Evolutionary conservation across 1,284 basidiomycete species (phyloP).

Genomic region (Heterobasidion irregulare): DNA sequence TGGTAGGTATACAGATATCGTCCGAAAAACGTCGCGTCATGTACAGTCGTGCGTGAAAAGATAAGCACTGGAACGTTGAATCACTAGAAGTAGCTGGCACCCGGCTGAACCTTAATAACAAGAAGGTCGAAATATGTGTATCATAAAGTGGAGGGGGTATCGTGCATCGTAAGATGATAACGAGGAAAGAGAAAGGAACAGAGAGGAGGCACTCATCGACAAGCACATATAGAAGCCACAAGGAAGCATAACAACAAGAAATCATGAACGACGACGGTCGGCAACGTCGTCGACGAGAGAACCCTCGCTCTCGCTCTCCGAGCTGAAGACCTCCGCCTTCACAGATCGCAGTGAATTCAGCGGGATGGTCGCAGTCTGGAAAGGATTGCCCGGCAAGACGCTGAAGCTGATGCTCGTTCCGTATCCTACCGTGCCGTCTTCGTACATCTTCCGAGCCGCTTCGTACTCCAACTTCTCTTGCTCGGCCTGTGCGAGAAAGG

Average conservation of each 20-base stretch:
- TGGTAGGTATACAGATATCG: conserved; percentile 23
- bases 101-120: not conserved
- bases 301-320: conserved; percentile 48
- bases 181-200: conserved; percentile 4
- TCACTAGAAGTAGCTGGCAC: not conserved
- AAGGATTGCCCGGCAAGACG: conserved; percentile 58
- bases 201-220: not conserved
- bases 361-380: conserved; percentile 26
- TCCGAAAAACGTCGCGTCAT: conserved; percentile 11
- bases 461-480: conserved; percentile 92
- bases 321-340: conserved; percentile 46
- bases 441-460: conserved; percentile 70
- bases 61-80: not conserved
- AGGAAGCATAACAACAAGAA: not conserved
- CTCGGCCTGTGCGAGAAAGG: conserved; percentile 85
- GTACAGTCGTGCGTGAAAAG: conserved; percentile 1
- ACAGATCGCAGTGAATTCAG: conserved; percentile 39
- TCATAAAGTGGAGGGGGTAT: not conserved
- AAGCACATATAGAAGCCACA: not conserved
- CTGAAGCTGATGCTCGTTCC: conserved; percentile 72
- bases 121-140: not conserved
- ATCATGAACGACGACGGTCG: conserved; percentile 1
- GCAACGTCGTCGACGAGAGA: not conserved
- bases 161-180: not conserved
- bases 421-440: conserved; percentile 68